phyloP scores from a whole-genome alignment of 352 stramenopile species.

The Phytophthora idaei region DNA sequence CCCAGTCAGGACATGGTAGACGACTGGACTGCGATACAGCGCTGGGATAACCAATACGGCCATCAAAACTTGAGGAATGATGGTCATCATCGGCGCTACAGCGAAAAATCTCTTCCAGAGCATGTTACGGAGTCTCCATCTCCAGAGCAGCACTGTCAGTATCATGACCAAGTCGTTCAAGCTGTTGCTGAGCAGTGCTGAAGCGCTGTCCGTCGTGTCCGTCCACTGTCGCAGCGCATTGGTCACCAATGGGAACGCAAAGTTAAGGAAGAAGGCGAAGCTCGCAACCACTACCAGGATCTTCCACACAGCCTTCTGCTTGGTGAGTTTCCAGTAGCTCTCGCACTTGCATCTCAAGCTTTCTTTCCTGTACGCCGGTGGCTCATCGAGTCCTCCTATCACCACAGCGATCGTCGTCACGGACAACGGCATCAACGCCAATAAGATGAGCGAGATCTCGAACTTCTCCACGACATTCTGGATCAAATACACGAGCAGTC shows the following conservation, averaged over 20 bases:
- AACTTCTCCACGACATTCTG: constrained; percentile 30
- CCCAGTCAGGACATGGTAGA: constrained; percentile 38
- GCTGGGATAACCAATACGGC: constrained; percentile 34
- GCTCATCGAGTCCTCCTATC: constrained; percentile 23
- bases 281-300: constrained; percentile 48
- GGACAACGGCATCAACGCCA: constrained; percentile 35
- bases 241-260: constrained; percentile 41
- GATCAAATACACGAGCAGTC: constrained; percentile 34
- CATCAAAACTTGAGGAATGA: constrained; percentile 33
- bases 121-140: constrained; percentile 40
- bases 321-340: constrained; percentile 62
- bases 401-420: constrained; percentile 41
- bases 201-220: constrained; percentile 27
- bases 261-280: constrained; percentile 55
- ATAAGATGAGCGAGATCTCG: constrained; percentile 36
- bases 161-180: constrained; percentile 46
- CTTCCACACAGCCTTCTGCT: constrained; percentile 58
- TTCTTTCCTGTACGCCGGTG: constrained; percentile 24
- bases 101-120: constrained; percentile 50
- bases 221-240: constrained; percentile 42
- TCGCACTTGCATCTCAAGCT: constrained; percentile 46
- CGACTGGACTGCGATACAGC: constrained; percentile 26
- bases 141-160: constrained; percentile 40
- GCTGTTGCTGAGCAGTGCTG: constrained; percentile 34
- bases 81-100: constrained; percentile 35